phyloP scores from a whole-genome alignment of 306 rosid genomes.

The Ceratonia siliqua region DNA sequence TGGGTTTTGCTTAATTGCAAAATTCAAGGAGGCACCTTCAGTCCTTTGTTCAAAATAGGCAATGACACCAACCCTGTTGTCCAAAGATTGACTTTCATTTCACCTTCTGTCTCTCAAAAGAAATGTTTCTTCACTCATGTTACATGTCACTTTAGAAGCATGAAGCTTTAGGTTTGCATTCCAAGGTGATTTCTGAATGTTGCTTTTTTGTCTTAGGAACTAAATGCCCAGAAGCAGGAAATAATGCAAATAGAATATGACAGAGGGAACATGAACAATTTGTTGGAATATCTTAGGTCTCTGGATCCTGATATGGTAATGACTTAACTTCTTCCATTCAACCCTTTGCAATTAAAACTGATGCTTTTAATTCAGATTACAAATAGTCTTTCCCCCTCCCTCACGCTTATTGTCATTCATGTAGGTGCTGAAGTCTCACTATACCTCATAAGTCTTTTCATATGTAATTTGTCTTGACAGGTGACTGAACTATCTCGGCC shows the following conservation, averaged over 20 bases:
- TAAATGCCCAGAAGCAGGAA: slow-evolving; percentile 64
- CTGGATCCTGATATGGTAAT: slow-evolving; percentile 89
- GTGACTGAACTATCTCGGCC: slow-evolving; percentile 84
- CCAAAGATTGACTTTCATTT: slow-evolving; percentile 22
- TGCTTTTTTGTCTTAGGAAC: slow-evolving; percentile 62
- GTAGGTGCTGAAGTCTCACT: neutral
- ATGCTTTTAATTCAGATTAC: slow-evolving; percentile 5
- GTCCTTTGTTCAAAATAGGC: neutral
- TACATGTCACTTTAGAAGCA: slow-evolving; percentile 18
- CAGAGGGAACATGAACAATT: slow-evolving; percentile 68
- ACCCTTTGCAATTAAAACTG: slow-evolving; percentile 19
- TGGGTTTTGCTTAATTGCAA: neutral
- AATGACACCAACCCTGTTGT: neutral
- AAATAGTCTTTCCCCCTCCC: neutral
- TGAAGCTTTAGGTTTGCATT: slow-evolving; percentile 19
- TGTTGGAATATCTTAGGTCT: slow-evolving; percentile 83
- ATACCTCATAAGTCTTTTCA: neutral
- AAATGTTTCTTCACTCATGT: slow-evolving; percentile 21
- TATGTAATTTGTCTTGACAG: slow-evolving; percentile 48
- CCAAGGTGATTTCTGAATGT: slow-evolving; percentile 20
- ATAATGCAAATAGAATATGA: slow-evolving; percentile 62
- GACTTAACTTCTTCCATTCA: slow-evolving; percentile 7
- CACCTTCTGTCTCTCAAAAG: neutral
- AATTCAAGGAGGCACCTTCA: neutral
- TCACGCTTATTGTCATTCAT: neutral